Percentiles rank a stretch among this genome's conserved stretches.
Conservation (phyloP, 2,329 filamentous ascomycete species). For the Colletotrichum sidae region DNA sequence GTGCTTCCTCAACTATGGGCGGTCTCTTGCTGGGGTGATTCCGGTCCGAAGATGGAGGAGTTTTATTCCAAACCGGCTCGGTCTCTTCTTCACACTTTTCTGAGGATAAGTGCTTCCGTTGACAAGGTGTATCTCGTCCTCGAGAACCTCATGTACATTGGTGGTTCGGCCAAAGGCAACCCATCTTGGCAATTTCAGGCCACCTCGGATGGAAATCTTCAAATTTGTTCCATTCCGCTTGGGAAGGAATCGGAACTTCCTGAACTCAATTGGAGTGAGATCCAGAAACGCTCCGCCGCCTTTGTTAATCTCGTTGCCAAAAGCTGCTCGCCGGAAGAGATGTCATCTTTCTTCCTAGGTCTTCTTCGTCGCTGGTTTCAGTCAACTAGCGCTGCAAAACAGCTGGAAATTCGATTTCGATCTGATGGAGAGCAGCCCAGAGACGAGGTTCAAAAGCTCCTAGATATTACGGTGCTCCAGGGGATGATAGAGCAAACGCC, state of each 20-base stretch:
- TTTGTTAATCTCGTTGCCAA: slow-evolving; percentile 63
- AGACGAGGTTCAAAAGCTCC: slow-evolving; percentile 61
- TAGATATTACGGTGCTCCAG: slow-evolving; percentile 72
- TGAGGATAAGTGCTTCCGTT: slow-evolving; percentile 66
- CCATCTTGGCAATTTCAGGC: slow-evolving; percentile 65
- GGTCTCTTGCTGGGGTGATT: slow-evolving; percentile 63
- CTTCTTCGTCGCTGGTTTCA: slow-evolving; percentile 70
- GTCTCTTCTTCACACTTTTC: slow-evolving; percentile 65
- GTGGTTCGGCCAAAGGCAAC: slow-evolving; percentile 50
- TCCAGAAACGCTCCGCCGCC: slow-evolving; percentile 60
- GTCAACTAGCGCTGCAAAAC: slow-evolving; percentile 41
- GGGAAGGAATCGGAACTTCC: slow-evolving; percentile 25
- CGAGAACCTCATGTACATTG: slow-evolving; percentile 66
- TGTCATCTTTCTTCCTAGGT: slow-evolving; percentile 70
- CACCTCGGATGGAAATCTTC: slow-evolving; percentile 59
- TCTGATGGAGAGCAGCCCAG: slow-evolving; percentile 45
- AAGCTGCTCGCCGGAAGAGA: slow-evolving; percentile 65
- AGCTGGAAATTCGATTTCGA: slow-evolving; percentile 43
- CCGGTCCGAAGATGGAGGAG: slow-evolving; percentile 48
- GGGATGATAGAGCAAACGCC: slow-evolving; percentile 72
- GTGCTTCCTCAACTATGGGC: slow-evolving; percentile 73
- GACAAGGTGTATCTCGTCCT: slow-evolving; percentile 63
- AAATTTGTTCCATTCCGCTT: slow-evolving; percentile 54
- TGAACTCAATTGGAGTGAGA: slow-evolving; percentile 54
- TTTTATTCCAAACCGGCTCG: slow-evolving; percentile 58